phyloP scores from a whole-genome alignment of 148 eudicot genomes.

The Rhododendron ovatum region DNA sequence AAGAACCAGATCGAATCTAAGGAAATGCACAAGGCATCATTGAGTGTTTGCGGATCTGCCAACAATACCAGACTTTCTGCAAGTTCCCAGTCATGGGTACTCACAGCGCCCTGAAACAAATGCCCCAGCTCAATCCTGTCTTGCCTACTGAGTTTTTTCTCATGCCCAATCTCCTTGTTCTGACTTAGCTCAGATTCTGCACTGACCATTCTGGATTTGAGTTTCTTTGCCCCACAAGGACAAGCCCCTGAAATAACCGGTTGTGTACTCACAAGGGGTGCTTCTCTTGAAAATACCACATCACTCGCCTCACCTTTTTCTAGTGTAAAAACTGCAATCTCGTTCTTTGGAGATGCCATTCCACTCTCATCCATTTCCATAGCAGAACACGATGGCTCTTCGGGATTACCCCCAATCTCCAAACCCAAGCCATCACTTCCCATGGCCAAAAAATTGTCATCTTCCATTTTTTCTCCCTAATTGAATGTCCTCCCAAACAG shows the following conservation, averaged over 20 bases:
- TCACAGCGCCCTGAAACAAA: conserved; percentile 74
- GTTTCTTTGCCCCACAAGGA: conserved; percentile 47
- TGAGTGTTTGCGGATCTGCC: conserved; percentile 80
- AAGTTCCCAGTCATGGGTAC: conserved; percentile 76
- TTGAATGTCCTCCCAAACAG: conserved; percentile 8
- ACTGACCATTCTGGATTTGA: conserved; percentile 38
- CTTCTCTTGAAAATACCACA: conserved; percentile 77
- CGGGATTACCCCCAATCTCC: conserved; percentile 24
- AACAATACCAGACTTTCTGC: conserved; percentile 65
- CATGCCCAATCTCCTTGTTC: conserved; percentile 34
- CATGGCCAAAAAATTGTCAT: conserved; percentile 26
- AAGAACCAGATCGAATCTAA: conserved; percentile 95
- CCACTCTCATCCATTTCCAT: conserved; percentile 62
- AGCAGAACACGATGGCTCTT: conserved; percentile 41
- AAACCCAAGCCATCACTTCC: conserved; percentile 21
- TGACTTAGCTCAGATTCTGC: conserved; percentile 33
- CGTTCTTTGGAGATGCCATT: conserved; percentile 24
- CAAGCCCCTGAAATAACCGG: conserved; percentile 26
- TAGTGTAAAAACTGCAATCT: conserved; percentile 26
- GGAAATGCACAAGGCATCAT: conserved; percentile 89
- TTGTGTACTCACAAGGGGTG: conserved; percentile 48
- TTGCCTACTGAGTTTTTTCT: conserved; percentile 76
- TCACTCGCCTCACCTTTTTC: conserved; percentile 68
- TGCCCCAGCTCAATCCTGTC: conserved; percentile 75
- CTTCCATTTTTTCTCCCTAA: conserved; percentile 17